Base-by-base conservation (phyloP, 495 filamentous ascomycete genomes). In the Penicillium antarcticum region DNA sequence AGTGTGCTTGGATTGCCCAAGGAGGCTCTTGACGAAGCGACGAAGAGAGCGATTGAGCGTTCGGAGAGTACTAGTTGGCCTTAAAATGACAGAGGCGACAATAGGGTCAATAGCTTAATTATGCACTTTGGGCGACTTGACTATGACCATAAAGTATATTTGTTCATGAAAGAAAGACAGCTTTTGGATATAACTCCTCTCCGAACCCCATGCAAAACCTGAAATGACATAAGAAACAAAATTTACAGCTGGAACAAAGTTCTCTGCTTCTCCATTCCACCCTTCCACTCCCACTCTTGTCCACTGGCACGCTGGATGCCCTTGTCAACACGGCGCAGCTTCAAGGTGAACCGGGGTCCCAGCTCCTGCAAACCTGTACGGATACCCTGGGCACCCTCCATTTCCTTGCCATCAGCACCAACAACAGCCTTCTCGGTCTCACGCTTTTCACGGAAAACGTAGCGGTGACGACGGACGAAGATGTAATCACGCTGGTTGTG, bases 401-500 rank as follows among this genome's bases (percentile, higher is more conserved):
- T 81, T 48, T 87, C 84, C 65, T 92, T 91, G n/a, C 92, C 94
- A 58, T 96, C 92, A 0, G 85, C 73, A 2, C 80, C 87, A n/a
- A 86, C 81, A 5, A 97, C 87, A 41, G 80, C 84, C 73, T 96
- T 96, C 73, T 98, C 94, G 0, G 84, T 90, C 42, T 80, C 74
- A 10, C 84, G 74, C 68, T 89, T 91, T 48, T 97, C 91, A 0
- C 94, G 80, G 72, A 98, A 96, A 2, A 96, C 79, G 61, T 98
- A 98, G 24, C 94, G 77, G 65, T 97, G 91, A 23, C 92, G 75
- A 7, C 94, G 79, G 40, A 97, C 76, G 60, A 98, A 98, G 55
- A 96, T 89, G 69, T 95, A 98, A 69, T 98, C 92, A 51, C 94
- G 86, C 70, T 97, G 92, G 58, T 96, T 96, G 66, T 97, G 92